These are phyloP conservation scores for Prunus salicina DNA, from an alignment of 306 rosid species.

Conservation along the genomic window DNA sequence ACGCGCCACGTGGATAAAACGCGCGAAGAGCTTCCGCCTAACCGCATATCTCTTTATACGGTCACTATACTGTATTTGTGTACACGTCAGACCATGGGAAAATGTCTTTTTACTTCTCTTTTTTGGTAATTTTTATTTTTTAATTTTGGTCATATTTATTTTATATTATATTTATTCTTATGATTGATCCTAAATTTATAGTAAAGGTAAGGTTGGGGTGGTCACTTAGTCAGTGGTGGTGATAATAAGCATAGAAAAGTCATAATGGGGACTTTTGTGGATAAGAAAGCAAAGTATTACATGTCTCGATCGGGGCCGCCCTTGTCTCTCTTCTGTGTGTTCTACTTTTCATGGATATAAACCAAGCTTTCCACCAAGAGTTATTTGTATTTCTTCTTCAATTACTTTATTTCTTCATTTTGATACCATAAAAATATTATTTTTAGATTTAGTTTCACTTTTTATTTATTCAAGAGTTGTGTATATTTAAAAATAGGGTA, in stretches of 20 bases:
- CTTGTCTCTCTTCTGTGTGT: background rate
- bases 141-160: background rate
- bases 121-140: background rate
- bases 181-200: background rate
- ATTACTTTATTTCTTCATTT: too few relatives aligned
- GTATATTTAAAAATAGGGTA: background rate
- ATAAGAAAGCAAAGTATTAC: background rate
- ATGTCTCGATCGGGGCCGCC: background rate
- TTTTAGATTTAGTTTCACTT: background rate
- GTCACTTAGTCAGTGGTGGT: background rate
- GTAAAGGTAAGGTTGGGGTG: background rate
- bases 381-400: too few relatives aligned
- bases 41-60: background rate
- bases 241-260: background rate
- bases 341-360: background rate
- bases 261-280: background rate
- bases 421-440: too few relatives aligned
- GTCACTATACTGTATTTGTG: background rate
- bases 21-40: background rate
- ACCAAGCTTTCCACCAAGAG: background rate
- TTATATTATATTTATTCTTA: background rate
- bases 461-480: background rate
- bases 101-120: background rate
- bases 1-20: constrained; percentile 8
- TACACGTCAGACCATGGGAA: background rate